Conservation (phyloP, 2,329 filamentous ascomycete genomes). For the Epichloe aotearoae region DNA sequence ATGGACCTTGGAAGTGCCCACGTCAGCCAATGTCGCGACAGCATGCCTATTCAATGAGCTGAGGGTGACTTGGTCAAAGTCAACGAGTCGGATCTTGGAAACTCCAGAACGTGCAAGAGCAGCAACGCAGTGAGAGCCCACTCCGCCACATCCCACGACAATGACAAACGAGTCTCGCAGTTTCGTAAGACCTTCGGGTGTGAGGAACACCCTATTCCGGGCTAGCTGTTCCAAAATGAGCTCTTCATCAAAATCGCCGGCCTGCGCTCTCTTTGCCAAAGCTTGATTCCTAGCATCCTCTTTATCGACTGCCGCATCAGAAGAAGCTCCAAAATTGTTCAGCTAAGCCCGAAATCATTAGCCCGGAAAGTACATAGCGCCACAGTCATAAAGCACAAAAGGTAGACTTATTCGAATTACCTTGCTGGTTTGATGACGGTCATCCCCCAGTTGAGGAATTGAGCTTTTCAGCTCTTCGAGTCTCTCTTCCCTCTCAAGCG, state of each 20-base stretch:
- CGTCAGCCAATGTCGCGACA: constrained; percentile 84
- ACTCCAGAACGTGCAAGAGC: constrained; percentile 83
- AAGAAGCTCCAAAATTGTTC: constrained; percentile 45
- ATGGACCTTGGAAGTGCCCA: constrained; percentile 83
- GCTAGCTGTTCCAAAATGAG: constrained; percentile 90
- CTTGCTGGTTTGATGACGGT: constrained; percentile 9
- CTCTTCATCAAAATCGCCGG: constrained; percentile 57
- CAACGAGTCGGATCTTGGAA: constrained; percentile 73
- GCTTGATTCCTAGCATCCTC: constrained; percentile 48
- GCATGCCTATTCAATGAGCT: constrained; percentile 94
- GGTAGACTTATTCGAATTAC: constrained; percentile 7
- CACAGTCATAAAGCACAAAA: neutral
- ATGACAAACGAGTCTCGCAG: constrained; percentile 74
- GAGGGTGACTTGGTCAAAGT: constrained; percentile 95
- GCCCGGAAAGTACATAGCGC: neutral
- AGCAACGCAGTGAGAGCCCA: constrained; percentile 82
- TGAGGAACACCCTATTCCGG: constrained; percentile 83
- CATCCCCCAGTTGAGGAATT: constrained; percentile 29
- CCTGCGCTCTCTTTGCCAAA: constrained; percentile 46
- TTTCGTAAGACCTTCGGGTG: constrained; percentile 63
- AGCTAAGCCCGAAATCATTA: constrained; percentile 28
- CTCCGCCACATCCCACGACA: constrained; percentile 85
- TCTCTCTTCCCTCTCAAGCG: constrained; percentile 39
- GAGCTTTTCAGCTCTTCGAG: constrained; percentile 45
- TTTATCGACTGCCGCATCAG: constrained; percentile 33